A percentile compares a stretch with the other conserved stretches of the same genome.
These are phyloP conservation scores for Phycomyces blakesleeanus DNA, from an alignment of 192 early-diverging fungal genomes.

Conservation along the genomic window DNA sequence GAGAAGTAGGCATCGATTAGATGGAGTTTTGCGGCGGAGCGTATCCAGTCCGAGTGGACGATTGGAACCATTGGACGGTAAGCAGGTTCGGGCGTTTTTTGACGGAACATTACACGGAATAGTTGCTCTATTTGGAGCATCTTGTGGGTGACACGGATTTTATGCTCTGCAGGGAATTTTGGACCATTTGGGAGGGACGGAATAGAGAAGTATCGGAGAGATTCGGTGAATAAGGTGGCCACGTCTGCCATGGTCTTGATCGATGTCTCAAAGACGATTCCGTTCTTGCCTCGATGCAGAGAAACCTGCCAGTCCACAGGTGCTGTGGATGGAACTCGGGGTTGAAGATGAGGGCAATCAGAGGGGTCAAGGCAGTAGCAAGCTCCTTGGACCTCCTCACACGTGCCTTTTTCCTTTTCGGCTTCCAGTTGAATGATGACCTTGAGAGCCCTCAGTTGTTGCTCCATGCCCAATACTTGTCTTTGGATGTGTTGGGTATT, in stretches of 20 bases:
- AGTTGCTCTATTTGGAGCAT: slow-evolving; percentile 12
- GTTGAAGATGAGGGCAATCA: not conserved
- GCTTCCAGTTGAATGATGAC: slow-evolving; percentile 8
- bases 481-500: slow-evolving; percentile 11
- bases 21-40: not conserved
- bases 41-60: not conserved
- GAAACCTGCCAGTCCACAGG: slow-evolving; percentile 14
- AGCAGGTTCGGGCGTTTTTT: no score
- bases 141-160: slow-evolving; percentile 12
- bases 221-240: slow-evolving; percentile 9
- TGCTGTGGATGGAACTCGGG: not conserved
- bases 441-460: slow-evolving; percentile 10
- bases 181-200: slow-evolving; percentile 8
- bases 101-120: no score
- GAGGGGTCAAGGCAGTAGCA: not conserved
- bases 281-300: slow-evolving; percentile 11
- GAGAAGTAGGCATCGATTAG: slow-evolving; percentile 3
- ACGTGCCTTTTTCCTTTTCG: not conserved
- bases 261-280: slow-evolving; percentile 16
- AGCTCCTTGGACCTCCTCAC: not conserved
- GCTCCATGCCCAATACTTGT: slow-evolving; percentile 4
- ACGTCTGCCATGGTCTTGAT: slow-evolving; percentile 24
- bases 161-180: slow-evolving; percentile 9
- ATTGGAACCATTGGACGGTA: slow-evolving; percentile 4
- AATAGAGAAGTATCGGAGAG: slow-evolving; percentile 11